Base-by-base conservation (phyloP, 257 asterid species). In the Agastache rugosa region DNA sequence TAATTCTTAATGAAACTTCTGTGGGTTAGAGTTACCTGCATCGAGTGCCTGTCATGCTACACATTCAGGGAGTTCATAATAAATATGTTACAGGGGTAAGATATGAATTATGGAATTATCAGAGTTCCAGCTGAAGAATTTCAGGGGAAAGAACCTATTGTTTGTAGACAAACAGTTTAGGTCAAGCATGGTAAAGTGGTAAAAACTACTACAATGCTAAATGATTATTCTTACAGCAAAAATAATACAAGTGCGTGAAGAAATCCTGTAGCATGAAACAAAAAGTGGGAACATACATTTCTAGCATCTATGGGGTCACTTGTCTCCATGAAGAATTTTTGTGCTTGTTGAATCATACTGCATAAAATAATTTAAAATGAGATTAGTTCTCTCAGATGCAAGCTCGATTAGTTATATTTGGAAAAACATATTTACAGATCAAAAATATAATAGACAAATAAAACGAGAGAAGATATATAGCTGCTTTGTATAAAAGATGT, bases 331-430 rank as follows among this genome's bases (percentile, higher is more conserved):
- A 85, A 80, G 80, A 88, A 86, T 73, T 90, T 95, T 78, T 95
- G 98, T 25, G 88, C 85, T 74, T 90, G 96, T 82, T 87, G 98
- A 80, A 95, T 88, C 62, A 90, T 81, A 82, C 98, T 90, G 97
- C 96, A 86, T 67, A 72, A 76, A 63, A 58, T 2, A 63, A 77
- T 73, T 22, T 63, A 73, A 67, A 73, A 34, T 55, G 73, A 75
- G 73, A 44, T 80, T 66, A 81, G 61, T 71, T 61, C 58, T 72
- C 35, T 22, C 27, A 73, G 64, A 65, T 20, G 35, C 23, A 61
- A 79, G 63, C 48, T 54, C 25, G 71, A 59, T 61, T 37, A 4
- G 48, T 14, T 37, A 34, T 56, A 14, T 68, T 59, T 12, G 41
- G 19, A 25, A 23, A 20, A 34, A n/a, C 27, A 29, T 31, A 59